Evolutionary conservation across 176 grass and related monocot genomes (phyloP), one percentile per base, ranked within the genome.

Genomic region (Themeda triandra): DNA sequence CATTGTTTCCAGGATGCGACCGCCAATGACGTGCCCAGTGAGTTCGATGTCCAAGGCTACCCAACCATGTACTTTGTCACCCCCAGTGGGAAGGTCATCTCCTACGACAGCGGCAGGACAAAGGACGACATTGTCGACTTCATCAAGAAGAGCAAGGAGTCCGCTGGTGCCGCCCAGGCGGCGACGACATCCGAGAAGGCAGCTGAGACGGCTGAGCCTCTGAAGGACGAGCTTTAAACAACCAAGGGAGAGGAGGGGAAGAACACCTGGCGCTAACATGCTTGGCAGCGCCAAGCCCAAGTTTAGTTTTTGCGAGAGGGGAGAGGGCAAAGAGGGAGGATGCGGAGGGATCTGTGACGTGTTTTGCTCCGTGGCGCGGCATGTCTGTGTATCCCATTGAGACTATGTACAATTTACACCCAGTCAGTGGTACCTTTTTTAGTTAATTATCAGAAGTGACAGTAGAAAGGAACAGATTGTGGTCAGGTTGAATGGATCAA

Each of bases 31-130:
- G 84, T 99, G 27, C 89, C 96, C 29, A 75, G 75, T 0, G 81
- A 92, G 37, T 99, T 99, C 0, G 78, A 90, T 0, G 86, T 99
- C 33, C 68, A 86, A 46, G 96, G 96, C 54, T 99, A 94, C 73
- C 96, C 96, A 23, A 99, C 96, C 66, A 8, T 99, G 35, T 99
- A 99, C 83, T 96, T 99, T 1, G 78, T 87, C 62, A 90, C 91
- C 24, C 91, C 96, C 29, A 96, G 93, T 2, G 89, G 93, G 10
- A 94, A 99, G 85, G 15, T 77, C 35, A 54, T 86, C 13, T 71
- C 81, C 1, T 99, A 93, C 0, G 89, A 94, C 0, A 37, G 88
- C 0, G 91, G 84, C 62, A 99, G 96, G 73, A 91, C 93, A 4
- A 69, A 77, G 0, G 91, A 99, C 0, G 91, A 88, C 0, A 96